phyloP scores from a whole-genome alignment of 306 rosid genomes.

The Betula pendula region DNA sequence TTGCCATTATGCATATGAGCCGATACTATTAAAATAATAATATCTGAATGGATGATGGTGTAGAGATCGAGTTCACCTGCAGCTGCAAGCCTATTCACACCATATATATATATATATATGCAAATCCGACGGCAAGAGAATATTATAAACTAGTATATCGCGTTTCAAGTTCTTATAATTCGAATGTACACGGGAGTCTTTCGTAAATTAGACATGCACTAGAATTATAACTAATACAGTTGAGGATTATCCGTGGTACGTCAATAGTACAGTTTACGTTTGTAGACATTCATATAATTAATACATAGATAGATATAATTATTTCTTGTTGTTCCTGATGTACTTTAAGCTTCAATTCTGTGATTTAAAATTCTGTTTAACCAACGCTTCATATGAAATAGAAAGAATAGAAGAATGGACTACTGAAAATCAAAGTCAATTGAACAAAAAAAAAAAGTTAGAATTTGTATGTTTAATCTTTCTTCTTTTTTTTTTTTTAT shows the following conservation, averaged over 20 bases:
- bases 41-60: too few relatives aligned
- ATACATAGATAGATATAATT: not conserved
- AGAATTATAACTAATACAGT: not conserved
- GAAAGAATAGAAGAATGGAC: slow-evolving; percentile 3
- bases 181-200: too few relatives aligned
- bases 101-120: too few relatives aligned
- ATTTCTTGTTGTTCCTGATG: not conserved
- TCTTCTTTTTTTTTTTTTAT: not conserved
- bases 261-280: not conserved
- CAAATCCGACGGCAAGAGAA: too few relatives aligned
- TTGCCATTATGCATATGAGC: too few relatives aligned
- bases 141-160: too few relatives aligned
- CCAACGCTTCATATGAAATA: not conserved
- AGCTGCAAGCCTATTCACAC: too few relatives aligned
- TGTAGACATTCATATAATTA: not conserved
- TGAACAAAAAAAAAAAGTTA: slow-evolving; percentile 24
- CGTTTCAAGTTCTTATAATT: too few relatives aligned
- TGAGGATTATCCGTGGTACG: slow-evolving; percentile 1
- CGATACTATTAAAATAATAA: too few relatives aligned
- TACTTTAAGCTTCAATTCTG: not conserved
- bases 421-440: slow-evolving; percentile 17
- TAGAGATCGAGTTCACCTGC: too few relatives aligned
- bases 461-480: not conserved
- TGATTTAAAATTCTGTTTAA: not conserved
- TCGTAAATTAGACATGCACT: not conserved